A percentile compares a stretch with the other conserved stretches of the same genome.
Evolutionary conservation across 2,329 filamentous ascomycete species (phyloP).

Genomic region (Fusarium newnesense): DNA sequence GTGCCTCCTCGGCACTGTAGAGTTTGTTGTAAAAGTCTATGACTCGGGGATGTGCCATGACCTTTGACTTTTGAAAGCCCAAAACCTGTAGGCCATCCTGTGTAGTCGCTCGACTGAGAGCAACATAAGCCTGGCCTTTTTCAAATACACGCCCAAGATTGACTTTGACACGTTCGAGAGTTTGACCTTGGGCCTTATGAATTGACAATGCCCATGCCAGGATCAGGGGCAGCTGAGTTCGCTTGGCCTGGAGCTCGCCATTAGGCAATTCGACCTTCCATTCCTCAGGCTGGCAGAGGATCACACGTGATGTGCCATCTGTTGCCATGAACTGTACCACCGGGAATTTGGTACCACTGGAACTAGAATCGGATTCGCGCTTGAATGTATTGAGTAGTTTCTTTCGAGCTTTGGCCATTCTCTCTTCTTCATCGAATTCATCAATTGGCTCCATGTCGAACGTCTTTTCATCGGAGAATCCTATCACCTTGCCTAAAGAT

Average conservation of each 20-base stretch:
- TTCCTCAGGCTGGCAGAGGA: conserved; percentile 86
- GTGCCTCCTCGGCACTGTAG: conserved; percentile 73
- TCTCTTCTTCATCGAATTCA: conserved; percentile 53
- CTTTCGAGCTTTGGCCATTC: conserved; percentile 61
- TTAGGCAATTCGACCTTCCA: conserved; percentile 99
- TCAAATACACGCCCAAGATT: conserved; percentile 94
- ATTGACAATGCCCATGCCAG: conserved; percentile 97
- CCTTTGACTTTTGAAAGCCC: conserved; percentile 87
- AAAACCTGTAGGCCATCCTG: conserved; percentile 89
- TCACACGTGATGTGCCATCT: conserved; percentile 71
- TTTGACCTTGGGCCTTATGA: conserved; percentile 97
- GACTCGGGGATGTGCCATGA: conserved; percentile 93
- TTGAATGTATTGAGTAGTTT: conserved; percentile 64
- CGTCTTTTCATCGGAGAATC: conserved; percentile 53
- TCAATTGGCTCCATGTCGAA: conserved; percentile 54
- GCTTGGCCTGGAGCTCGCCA: conserved; percentile 90
- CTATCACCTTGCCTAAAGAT: conserved; percentile 83
- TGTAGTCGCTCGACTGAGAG: conserved; percentile 89
- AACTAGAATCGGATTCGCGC: conserved; percentile 54
- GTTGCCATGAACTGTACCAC: conserved; percentile 83
- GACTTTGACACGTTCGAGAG: conserved; percentile 91
- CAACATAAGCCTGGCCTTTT: conserved; percentile 97
- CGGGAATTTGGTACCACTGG: conserved; percentile 73
- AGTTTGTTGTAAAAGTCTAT: conserved; percentile 86
- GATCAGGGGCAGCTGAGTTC: conserved; percentile 85